These are phyloP conservation scores for Penicillium sp. DNA, from an alignment of 2,329 filamentous ascomycete species.

Conservation along the genomic window DNA sequence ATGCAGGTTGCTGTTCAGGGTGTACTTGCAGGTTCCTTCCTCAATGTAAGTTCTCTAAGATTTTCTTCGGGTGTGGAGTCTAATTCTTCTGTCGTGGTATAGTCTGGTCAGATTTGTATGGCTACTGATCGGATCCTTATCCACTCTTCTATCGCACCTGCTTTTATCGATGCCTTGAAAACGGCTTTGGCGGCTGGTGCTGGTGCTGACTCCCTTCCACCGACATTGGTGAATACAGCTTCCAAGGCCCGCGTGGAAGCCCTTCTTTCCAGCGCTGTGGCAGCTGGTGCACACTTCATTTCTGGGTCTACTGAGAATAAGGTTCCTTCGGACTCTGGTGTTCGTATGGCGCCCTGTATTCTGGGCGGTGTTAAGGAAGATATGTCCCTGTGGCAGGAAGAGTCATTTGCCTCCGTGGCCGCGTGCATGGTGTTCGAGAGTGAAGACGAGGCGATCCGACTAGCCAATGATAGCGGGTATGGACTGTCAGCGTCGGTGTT, in stretches of 20 bases:
- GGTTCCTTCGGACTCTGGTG: constrained; percentile 16
- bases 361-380: constrained; percentile 63
- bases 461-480: constrained; percentile 79
- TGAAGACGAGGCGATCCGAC: constrained; percentile 63
- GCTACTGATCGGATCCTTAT: constrained; percentile 70
- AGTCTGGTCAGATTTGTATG: constrained; percentile 77
- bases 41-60: constrained; percentile 27
- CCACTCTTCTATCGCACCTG: constrained; percentile 52
- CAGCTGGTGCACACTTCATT: constrained; percentile 32
- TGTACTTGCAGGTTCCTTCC: constrained; percentile 34
- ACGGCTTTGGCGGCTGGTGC: constrained; percentile 39
- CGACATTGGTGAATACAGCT: constrained; percentile 45
- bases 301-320: constrained; percentile 21
- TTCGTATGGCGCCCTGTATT: constrained; percentile 63
- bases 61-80: not conserved
- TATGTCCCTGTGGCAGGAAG: constrained; percentile 72
- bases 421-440: constrained; percentile 62
- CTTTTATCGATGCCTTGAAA: constrained; percentile 54
- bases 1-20: constrained; percentile 58
- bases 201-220: constrained; percentile 36
- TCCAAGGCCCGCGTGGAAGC: constrained; percentile 45
- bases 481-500: constrained; percentile 71
- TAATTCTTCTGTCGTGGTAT: constrained; percentile 34
- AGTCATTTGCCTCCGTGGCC: constrained; percentile 74
- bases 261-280: constrained; percentile 31